Percentiles rank a stretch among this genome's conserved stretches.
Conservation (phyloP, 768 basidiomycete species). For the Wakefieldia striispora region DNA sequence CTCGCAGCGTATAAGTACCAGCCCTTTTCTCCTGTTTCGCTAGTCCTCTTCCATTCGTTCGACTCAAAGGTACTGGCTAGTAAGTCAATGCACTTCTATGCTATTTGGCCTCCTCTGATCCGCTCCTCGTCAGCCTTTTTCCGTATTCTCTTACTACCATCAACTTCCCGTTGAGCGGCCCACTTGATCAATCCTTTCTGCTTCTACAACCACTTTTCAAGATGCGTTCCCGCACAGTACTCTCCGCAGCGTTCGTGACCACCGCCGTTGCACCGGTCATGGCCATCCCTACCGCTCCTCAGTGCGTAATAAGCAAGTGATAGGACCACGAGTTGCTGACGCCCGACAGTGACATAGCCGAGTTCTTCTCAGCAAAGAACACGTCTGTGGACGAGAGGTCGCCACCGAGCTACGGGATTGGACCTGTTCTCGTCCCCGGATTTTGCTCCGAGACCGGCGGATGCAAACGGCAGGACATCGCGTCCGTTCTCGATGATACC, state of each 20-base stretch:
- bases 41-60: background rate
- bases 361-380: background rate
- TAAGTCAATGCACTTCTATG: conserved; percentile 4
- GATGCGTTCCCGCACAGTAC: conserved; percentile 9
- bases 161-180: conserved; percentile 13
- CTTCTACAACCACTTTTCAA: background rate
- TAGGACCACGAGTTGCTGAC: background rate
- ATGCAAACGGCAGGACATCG: too few relatives aligned
- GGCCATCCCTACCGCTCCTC: conserved; percentile 4
- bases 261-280: conserved; percentile 7
- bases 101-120: background rate
- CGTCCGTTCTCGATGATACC: too few relatives aligned
- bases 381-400: too few relatives aligned
- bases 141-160: conserved; percentile 10
- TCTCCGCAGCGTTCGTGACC: conserved; percentile 7
- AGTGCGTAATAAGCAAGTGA: background rate
- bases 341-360: background rate
- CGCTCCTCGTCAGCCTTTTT: conserved; percentile 11
- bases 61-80: conserved; percentile 21
- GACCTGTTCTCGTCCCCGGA: too few relatives aligned
- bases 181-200: background rate
- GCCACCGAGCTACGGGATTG: too few relatives aligned
- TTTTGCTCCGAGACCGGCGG: too few relatives aligned
- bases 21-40: background rate
- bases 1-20: too few relatives aligned